phyloP scores from a whole-genome alignment of 768 basidiomycete species.

The Gymnopilus dilepis region DNA sequence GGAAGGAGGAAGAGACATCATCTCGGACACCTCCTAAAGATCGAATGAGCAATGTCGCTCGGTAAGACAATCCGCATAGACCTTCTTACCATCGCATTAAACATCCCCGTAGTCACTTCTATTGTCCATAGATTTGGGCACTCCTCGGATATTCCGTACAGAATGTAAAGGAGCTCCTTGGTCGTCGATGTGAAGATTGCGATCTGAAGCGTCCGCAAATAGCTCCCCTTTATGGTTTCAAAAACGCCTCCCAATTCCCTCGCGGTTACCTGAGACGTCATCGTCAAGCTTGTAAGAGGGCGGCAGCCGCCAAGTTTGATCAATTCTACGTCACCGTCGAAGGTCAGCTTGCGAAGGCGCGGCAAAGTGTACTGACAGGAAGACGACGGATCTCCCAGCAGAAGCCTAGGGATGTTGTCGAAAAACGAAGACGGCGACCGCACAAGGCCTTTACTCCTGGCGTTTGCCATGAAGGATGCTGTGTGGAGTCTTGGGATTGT shows the following conservation, averaged over 20 bases:
- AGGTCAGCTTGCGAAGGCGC: not conserved
- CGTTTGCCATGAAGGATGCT: not conserved
- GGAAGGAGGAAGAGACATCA: no score
- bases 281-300: not conserved
- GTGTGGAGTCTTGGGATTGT: not conserved
- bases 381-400: not conserved
- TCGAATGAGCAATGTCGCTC: no score
- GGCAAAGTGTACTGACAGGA: not conserved
- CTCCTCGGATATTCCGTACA: not conserved
- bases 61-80: no score
- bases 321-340: not conserved
- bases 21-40: no score
- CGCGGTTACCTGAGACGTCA: not conserved
- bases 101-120: not conserved
- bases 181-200: not conserved
- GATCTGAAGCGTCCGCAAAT: not conserved
- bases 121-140: not conserved
- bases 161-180: not conserved
- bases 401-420: not conserved
- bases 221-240: not conserved
- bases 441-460: not conserved
- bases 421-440: not conserved
- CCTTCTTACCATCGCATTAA: not conserved
- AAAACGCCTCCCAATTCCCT: not conserved
- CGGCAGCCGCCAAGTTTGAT: not conserved